phyloP scores from a whole-genome alignment of 176 grass and related monocot species.

The Oryza glumipatula region DNA sequence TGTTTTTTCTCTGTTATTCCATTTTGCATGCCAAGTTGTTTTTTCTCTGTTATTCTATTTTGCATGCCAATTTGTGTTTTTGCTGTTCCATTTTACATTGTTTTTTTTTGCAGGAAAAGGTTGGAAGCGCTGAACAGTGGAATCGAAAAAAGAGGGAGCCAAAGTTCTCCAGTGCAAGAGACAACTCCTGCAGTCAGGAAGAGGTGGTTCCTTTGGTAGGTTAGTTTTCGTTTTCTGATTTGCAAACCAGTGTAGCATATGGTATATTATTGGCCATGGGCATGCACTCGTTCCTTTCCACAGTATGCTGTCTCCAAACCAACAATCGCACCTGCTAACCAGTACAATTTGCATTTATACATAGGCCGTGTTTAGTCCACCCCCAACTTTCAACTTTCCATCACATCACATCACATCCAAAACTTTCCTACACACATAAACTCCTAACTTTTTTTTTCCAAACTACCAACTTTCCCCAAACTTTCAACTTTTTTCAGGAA shows the following conservation, averaged over 20 bases:
- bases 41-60: not conserved
- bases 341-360: slow-evolving; percentile 14
- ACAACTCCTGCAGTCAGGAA: slow-evolving; percentile 35
- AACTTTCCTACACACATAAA: too few relatives aligned
- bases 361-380: too few relatives aligned
- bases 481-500: too few relatives aligned
- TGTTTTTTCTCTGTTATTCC: not conserved
- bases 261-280: not conserved
- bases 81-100: not conserved
- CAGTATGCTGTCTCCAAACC: not conserved
- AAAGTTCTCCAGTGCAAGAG: slow-evolving; percentile 16
- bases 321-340: slow-evolving; percentile 14
- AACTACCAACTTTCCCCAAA: too few relatives aligned
- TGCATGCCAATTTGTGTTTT: not conserved
- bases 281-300: not conserved
- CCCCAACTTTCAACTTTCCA: too few relatives aligned
- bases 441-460: too few relatives aligned
- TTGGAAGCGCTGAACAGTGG: slow-evolving; percentile 77
- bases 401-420: too few relatives aligned
- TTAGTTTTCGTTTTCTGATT: slow-evolving; percentile 16
- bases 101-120: slow-evolving; percentile 58
- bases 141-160: slow-evolving; percentile 55
- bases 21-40: not conserved
- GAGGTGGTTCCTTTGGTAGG: slow-evolving; percentile 48
- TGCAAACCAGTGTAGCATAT: slow-evolving; percentile 15